A percentile compares a stretch with the other conserved stretches of the same genome.
phyloP scores from a whole-genome alignment of 1,284 basidiomycete genomes.

The Sphagnurus paluster region DNA sequence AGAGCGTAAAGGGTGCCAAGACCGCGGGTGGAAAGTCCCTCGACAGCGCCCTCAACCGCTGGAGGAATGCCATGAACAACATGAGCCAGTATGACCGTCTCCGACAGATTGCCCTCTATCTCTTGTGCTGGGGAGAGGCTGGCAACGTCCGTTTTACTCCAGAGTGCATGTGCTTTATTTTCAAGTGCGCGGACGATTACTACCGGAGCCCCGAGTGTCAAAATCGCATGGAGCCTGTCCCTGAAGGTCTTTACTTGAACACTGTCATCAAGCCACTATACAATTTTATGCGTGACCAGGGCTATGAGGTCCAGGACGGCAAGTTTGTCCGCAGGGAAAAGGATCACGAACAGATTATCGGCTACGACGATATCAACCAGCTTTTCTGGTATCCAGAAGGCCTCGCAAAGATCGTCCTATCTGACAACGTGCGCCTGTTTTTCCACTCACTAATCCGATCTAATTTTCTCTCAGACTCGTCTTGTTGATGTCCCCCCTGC shows the following conservation, averaged over 20 bases:
- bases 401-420: conserved; percentile 87
- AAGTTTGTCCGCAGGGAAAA: conserved; percentile 94
- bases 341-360: conserved; percentile 95
- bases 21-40: conserved; percentile 80
- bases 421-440: conserved; percentile 68
- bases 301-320: conserved; percentile 94
- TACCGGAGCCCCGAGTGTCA: conserved; percentile 99
- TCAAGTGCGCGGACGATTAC: conserved; percentile 99
- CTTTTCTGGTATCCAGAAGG: conserved; percentile 99
- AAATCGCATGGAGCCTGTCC: conserved; percentile 90
- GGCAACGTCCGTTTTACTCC: conserved; percentile 97
- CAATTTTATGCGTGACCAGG: conserved; percentile 95
- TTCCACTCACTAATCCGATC: conserved; percentile 2
- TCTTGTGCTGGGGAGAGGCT: conserved; percentile 98
- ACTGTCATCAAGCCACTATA: conserved; percentile 95
- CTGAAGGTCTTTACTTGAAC: conserved; percentile 93
- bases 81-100: conserved; percentile 99
- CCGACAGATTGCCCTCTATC: conserved; percentile 92
- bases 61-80: conserved; percentile 98
- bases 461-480: conserved; percentile 58
- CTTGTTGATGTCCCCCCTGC: conserved; percentile 88
- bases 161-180: conserved; percentile 98
- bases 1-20: conserved; percentile 74
- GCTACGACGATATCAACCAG: conserved; percentile 99
- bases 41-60: conserved; percentile 89